Percentiles rank a stretch among this genome's conserved stretches.
phyloP scores from a whole-genome alignment of 2,329 filamentous ascomycete genomes.

The Fusarium oligoseptatum region DNA sequence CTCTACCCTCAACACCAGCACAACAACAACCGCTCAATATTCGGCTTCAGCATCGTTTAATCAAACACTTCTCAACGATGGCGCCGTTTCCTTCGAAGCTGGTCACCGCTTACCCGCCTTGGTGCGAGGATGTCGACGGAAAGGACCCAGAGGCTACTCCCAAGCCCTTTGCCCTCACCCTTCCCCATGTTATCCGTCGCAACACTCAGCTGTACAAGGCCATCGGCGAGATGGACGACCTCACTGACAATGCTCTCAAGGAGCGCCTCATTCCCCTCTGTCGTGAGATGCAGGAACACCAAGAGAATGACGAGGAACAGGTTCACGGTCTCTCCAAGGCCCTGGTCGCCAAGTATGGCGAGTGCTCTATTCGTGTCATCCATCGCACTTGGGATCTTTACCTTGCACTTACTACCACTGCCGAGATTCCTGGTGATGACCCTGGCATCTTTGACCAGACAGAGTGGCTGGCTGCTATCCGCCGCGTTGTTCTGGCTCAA shows the following conservation, averaged over 20 bases:
- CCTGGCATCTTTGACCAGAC: constrained; percentile 18
- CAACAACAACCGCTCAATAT: not conserved
- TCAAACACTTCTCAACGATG: constrained; percentile 16
- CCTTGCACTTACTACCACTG: constrained; percentile 26
- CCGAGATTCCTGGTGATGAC: constrained; percentile 23
- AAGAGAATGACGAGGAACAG: constrained; percentile 13
- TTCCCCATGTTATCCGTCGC: constrained; percentile 27
- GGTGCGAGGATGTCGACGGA: not conserved
- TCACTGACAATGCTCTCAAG: constrained; percentile 24
- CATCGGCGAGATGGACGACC: constrained; percentile 1
- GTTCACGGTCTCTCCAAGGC: constrained; percentile 35
- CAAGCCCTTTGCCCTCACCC: constrained; percentile 7
- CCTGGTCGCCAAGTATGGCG: constrained; percentile 39
- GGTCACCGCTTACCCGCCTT: constrained; percentile 26
- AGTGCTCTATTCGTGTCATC: constrained; percentile 32
- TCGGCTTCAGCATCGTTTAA: not conserved
- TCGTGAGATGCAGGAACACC: constrained; percentile 26
- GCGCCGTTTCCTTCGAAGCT: constrained; percentile 27
- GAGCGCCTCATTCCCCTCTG: constrained; percentile 21
- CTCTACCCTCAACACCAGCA: not conserved
- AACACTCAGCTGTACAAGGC: constrained; percentile 26
- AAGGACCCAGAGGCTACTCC: not conserved
- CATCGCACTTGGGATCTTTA: constrained; percentile 38
- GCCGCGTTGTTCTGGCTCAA: constrained; percentile 20
- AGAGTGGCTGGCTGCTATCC: constrained; percentile 22